A percentile compares a stretch with the other conserved stretches of the same genome.
Evolutionary conservation across 371 early-diverging fungal species (phyloP).

Genomic region (Smittium mucronatum): DNA sequence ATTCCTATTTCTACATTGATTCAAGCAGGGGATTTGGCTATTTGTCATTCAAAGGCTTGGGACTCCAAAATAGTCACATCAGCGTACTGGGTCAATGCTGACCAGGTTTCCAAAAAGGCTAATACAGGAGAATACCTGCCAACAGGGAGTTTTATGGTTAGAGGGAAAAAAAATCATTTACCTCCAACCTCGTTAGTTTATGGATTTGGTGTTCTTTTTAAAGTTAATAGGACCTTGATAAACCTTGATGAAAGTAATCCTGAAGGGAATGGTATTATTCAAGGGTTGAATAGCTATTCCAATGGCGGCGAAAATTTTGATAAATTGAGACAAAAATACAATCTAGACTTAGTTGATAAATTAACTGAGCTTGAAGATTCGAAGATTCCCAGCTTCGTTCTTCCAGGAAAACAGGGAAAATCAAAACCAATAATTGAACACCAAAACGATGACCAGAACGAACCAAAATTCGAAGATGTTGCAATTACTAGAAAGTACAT

Average conservation of each 20-base stretch:
- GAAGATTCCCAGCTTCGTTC: background rate
- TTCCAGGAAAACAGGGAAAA: too few species aligned
- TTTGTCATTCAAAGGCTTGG: conserved; percentile 96
- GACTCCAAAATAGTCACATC: conserved; percentile 89
- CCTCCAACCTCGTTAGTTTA: conserved; percentile 93
- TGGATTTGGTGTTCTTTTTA: conserved; percentile 92
- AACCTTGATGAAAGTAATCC: conserved; percentile 13
- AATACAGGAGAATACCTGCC: conserved; percentile 94
- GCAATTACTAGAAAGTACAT: background rate
- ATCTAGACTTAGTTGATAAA: conserved; percentile 10
- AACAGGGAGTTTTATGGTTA: conserved; percentile 95
- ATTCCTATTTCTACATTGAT: conserved; percentile 82
- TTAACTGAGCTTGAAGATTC: conserved; percentile 6
- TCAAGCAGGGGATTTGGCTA: conserved; percentile 94
- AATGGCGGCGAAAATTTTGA: conserved; percentile 6
- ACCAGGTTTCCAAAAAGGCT: conserved; percentile 92
- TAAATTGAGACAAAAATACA: conserved; percentile 34
- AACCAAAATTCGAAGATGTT: too few species aligned
- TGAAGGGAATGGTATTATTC: background rate
- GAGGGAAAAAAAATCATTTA: conserved; percentile 91
- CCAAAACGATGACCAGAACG: background rate
- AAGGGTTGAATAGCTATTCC: background rate
- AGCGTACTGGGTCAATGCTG: conserved; percentile 92
- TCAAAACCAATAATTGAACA: background rate
- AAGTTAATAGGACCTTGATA: conserved; percentile 56